Conservation (phyloP, 1,139 yeast species). For the Suhomyces bolitotheri region DNA sequence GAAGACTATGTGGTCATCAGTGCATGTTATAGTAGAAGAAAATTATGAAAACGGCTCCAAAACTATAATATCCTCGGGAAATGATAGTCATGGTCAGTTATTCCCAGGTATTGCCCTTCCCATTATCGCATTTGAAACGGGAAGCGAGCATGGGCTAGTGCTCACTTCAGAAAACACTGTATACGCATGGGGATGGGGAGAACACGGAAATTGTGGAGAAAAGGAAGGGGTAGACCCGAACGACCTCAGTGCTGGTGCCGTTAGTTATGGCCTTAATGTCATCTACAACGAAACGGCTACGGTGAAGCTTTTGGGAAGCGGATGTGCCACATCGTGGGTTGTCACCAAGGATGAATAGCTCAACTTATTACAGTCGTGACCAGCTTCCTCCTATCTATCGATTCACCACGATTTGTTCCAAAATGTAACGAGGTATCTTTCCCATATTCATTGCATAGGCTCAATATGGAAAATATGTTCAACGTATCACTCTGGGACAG, state of each 20-base stretch:
- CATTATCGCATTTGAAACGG: slow-evolving; percentile 43
- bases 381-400: background rate
- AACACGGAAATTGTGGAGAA: slow-evolving; percentile 91
- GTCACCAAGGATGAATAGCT: slow-evolving; percentile 17
- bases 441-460: slow-evolving; percentile 66
- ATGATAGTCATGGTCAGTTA: slow-evolving; percentile 74
- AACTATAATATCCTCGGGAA: slow-evolving; percentile 58
- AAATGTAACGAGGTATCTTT: slow-evolving; percentile 76
- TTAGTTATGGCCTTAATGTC: slow-evolving; percentile 25
- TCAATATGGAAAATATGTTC: slow-evolving; percentile 82
- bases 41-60: background rate
- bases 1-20: slow-evolving; percentile 82
- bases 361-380: background rate
- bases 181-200: slow-evolving; percentile 97
- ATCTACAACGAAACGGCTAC: slow-evolving; percentile 28
- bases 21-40: slow-evolving; percentile 40
- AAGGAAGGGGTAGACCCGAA: slow-evolving; percentile 1
- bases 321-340: slow-evolving; percentile 50
- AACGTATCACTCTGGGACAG: slow-evolving; percentile 65
- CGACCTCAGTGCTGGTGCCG: slow-evolving; percentile 5
- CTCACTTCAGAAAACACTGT: slow-evolving; percentile 35
- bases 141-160: slow-evolving; percentile 85
- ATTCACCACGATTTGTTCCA: no score
- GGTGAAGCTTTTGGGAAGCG: slow-evolving; percentile 39
- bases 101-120: slow-evolving; percentile 27